Evolutionary conservation across 805 yeast genomes (phyloP).

Genomic region (Metschnikowia reukaufii): DNA sequence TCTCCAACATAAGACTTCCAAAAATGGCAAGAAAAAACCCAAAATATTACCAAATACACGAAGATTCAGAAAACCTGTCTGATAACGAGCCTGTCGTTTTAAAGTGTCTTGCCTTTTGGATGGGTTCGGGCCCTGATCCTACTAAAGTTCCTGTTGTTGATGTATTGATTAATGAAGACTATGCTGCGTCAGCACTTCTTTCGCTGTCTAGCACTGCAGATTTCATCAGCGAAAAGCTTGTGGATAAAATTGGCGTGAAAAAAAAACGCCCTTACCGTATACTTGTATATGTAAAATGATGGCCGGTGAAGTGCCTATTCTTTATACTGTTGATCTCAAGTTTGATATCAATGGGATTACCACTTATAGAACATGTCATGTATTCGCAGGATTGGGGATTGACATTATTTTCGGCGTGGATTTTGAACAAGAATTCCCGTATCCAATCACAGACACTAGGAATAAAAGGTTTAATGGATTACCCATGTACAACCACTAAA

Average conservation of each 20-base stretch:
- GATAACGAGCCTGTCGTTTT: not conserved
- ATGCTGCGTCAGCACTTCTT: not conserved
- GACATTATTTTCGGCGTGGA: not conserved
- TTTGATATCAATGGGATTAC: not conserved
- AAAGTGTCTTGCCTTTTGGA: not conserved
- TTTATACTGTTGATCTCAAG: not conserved
- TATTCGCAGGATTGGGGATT: not conserved
- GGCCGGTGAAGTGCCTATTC: not conserved
- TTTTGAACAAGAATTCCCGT: not conserved
- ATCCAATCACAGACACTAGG: not conserved
- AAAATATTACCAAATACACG: not conserved
- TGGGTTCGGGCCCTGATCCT: constrained; percentile 1
- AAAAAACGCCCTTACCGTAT: not conserved
- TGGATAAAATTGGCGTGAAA: not conserved
- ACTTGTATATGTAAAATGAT: not conserved
- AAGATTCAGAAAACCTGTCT: no score
- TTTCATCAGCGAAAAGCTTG: not conserved
- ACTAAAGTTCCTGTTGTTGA: not conserved
- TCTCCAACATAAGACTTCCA: not conserved
- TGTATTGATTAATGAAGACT: not conserved
- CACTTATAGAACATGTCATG: not conserved
- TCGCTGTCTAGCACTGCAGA: not conserved
- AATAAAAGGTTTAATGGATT: not conserved
- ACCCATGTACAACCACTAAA: not conserved
- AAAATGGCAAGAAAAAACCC: not conserved